phyloP scores from a whole-genome alignment of 192 early-diverging fungal genomes.

The Coemansia sp. region DNA sequence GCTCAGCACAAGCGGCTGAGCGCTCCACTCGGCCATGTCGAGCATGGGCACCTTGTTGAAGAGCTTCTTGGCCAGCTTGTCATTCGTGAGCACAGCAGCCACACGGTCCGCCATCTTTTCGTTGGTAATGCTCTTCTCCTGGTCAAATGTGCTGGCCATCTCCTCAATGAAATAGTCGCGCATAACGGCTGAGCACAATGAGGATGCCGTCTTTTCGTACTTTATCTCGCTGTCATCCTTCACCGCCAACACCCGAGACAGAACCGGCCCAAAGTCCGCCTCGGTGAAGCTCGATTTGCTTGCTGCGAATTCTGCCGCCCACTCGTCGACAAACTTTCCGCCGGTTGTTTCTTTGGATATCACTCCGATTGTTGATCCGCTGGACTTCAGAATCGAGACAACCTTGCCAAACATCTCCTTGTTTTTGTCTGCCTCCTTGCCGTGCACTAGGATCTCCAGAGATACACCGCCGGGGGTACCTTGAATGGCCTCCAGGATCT shows the following conservation, averaged over 20 bases:
- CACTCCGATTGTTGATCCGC: slow-evolving; percentile 60
- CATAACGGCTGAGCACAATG: slow-evolving; percentile 73
- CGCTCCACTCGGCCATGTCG: slow-evolving; percentile 84
- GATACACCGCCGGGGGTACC: slow-evolving; percentile 55
- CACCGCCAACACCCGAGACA: slow-evolving; percentile 71
- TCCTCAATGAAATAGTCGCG: slow-evolving; percentile 83
- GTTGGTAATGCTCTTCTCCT: slow-evolving; percentile 84
- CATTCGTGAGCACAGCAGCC: slow-evolving; percentile 68
- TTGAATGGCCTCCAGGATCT: slow-evolving; percentile 61
- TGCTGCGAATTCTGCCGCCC: slow-evolving; percentile 63
- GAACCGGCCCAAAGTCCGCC: slow-evolving; percentile 69
- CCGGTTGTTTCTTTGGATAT: slow-evolving; percentile 72
- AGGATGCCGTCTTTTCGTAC: slow-evolving; percentile 70
- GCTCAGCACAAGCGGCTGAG: slow-evolving; percentile 92
- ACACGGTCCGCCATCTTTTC: slow-evolving; percentile 72
- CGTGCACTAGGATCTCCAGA: slow-evolving; percentile 72
- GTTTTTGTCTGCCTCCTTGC: slow-evolving; percentile 75
- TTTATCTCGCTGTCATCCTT: slow-evolving; percentile 91
- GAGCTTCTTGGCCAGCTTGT: slow-evolving; percentile 64
- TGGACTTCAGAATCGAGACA: slow-evolving; percentile 49
- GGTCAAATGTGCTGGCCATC: slow-evolving; percentile 84
- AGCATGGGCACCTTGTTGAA: slow-evolving; percentile 69
- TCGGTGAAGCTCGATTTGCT: slow-evolving; percentile 58
- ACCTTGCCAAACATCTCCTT: slow-evolving; percentile 61
- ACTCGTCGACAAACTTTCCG: slow-evolving; percentile 80